Base-by-base conservation (phyloP, 169 alveolate genomes). In the Sarcocystis neurona region DNA sequence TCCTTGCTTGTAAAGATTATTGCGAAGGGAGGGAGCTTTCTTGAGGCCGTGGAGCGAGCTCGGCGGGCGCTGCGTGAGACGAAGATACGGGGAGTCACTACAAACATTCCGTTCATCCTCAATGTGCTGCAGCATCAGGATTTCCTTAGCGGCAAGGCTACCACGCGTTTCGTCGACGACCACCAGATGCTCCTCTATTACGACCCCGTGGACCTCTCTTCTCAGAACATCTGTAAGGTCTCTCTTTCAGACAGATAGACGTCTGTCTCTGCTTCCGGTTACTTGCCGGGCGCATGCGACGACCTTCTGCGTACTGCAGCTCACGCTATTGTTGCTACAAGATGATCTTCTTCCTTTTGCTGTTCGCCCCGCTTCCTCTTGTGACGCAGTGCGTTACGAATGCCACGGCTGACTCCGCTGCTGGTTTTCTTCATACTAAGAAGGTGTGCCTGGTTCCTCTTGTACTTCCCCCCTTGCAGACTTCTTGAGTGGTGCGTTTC, bases 1-100 rank as follows among this genome's bases (percentile, higher is more conserved):
- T 80, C 88, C 20, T n/a, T 80, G 88, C 75, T 80, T 34, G 88
- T 80, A 23, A 80, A 80, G 58, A 34, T 80, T 20, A 48, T 80
- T 58, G 15, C 88, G 12, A 80, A 41, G 50, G 88, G 74, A 8
- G 30, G 50, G 44, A 37, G n/a, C 18, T 80, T 80, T 27, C 56
- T 34, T 0, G 88, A 80, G 58, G 88, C 88, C 30, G 43, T 50
- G 27, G 88, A 27, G 34, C 5, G 88, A 20, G 75, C 88, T 18
- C 20, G 23, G 12, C 72, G 88, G 44, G 88, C 88, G 18, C 18
- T 80, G 88, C 4, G 56, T 23, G 88, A 80, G 58, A 80, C 75
- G 53, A 56, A 41, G 78, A 50, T 80, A 34, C 88, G 88, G 23
- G 88, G 88, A 1, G 88, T 80, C 50, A 48, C 56, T 1, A 80